phyloP scores from a whole-genome alignment of 2,329 filamentous ascomycete genomes.

The Fusarium subglutinans region DNA sequence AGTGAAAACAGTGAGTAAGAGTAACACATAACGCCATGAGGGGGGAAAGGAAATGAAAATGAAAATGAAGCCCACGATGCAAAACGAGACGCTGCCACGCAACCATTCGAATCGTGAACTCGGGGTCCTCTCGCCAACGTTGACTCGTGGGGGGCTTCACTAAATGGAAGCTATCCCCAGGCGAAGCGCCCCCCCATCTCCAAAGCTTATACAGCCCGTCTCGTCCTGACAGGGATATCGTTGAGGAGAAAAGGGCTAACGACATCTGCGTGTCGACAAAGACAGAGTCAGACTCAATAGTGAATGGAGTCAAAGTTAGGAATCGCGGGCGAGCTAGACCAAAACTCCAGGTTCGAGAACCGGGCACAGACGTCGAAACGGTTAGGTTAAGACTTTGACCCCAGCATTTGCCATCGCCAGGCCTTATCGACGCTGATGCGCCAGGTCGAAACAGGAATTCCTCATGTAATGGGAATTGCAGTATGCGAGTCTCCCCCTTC shows the following conservation, averaged over 20 bases:
- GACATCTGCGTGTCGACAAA: slow-evolving; percentile 7
- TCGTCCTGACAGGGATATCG: slow-evolving; percentile 19
- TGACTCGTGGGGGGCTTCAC: background rate
- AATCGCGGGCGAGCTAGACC: slow-evolving; percentile 9
- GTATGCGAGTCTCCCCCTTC: slow-evolving; percentile 13
- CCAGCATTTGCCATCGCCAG: slow-evolving; percentile 16
- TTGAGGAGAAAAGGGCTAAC: slow-evolving; percentile 3
- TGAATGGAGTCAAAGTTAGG: slow-evolving; percentile 9
- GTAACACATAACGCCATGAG: background rate
- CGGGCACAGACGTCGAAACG: slow-evolving; percentile 26
- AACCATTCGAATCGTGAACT: background rate
- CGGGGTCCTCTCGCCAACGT: background rate
- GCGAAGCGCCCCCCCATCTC: slow-evolving; percentile 7
- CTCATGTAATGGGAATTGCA: slow-evolving; percentile 36
- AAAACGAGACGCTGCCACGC: slow-evolving; percentile 21
- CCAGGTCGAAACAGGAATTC: slow-evolving; percentile 30
- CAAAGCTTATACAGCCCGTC: slow-evolving; percentile 22
- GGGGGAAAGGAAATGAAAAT: background rate
- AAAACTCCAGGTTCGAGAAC: slow-evolving; percentile 28
- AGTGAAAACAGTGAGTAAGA: background rate
- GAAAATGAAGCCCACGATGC: slow-evolving; percentile 29
- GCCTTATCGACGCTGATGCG: slow-evolving; percentile 12
- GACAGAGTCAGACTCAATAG: slow-evolving; percentile 10
- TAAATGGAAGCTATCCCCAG: slow-evolving; percentile 13
- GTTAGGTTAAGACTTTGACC: slow-evolving; percentile 19